Conservation (phyloP, 2,329 filamentous ascomycete species). For the Diaporthe caulivora region DNA sequence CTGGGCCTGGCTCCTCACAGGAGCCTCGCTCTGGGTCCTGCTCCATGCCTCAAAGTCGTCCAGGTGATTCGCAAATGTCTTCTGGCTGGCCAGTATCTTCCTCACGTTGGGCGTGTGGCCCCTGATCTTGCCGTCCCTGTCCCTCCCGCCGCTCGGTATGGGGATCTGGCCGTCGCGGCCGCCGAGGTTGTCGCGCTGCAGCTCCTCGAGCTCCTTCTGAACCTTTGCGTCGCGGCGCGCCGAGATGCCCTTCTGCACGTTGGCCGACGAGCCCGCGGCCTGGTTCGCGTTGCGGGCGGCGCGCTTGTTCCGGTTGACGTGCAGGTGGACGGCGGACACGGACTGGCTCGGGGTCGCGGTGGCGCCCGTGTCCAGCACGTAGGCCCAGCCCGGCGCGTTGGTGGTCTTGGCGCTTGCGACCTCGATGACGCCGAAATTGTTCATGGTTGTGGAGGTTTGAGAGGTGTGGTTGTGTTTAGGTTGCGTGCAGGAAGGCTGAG, state of each 20-base stretch:
- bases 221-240: conserved; percentile 88
- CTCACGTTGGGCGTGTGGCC: conserved; percentile 75
- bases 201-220: conserved; percentile 82
- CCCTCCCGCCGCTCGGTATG: conserved; percentile 66
- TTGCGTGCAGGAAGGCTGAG: conserved; percentile 2
- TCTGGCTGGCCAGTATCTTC: conserved; percentile 83
- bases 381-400: conserved; percentile 89
- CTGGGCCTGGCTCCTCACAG: conserved; percentile 49
- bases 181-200: conserved; percentile 81
- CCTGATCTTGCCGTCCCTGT: conserved; percentile 58
- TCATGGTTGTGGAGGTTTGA: conserved; percentile 57
- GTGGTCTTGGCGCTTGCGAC: conserved; percentile 78
- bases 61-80: conserved; percentile 86
- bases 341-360: conserved; percentile 64
- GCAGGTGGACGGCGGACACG: conserved; percentile 47
- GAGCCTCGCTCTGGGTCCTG: conserved; percentile 52
- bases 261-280: conserved; percentile 61
- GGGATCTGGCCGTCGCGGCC: conserved; percentile 76
- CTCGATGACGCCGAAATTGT: conserved; percentile 84
- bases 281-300: conserved; percentile 70
- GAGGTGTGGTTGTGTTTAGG: conserved; percentile 20
- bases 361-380: conserved; percentile 81
- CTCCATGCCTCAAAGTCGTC: conserved; percentile 78
- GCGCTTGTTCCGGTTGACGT: conserved; percentile 76
- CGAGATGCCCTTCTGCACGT: conserved; percentile 74